Evolutionary conservation across 2,329 filamentous ascomycete species (phyloP).

Genomic region (Cladosporium sp.): DNA sequence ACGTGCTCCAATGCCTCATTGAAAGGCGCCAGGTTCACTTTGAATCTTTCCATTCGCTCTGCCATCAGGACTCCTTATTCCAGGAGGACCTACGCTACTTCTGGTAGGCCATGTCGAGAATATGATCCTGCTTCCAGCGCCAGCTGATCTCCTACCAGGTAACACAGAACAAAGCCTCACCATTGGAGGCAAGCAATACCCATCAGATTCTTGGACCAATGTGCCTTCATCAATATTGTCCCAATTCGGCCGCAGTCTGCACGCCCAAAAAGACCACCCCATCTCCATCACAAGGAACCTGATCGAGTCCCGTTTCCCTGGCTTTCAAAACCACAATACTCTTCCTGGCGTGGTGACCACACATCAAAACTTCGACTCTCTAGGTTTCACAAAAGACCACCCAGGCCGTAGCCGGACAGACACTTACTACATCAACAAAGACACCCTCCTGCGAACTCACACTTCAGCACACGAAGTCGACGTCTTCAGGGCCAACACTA

Average conservation of each 20-base stretch:
- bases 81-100: constrained; percentile 12
- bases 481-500: constrained; percentile 71
- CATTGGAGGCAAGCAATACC: constrained; percentile 66
- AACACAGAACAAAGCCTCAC: constrained; percentile 33
- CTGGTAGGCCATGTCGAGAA: constrained; percentile 12
- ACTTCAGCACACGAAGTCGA: constrained; percentile 92
- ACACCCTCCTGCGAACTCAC: constrained; percentile 85
- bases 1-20: constrained; percentile 14
- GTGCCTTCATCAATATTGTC: constrained; percentile 72
- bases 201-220: constrained; percentile 83
- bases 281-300: constrained; percentile 87
- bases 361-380: constrained; percentile 91
- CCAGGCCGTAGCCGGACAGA: constrained; percentile 84
- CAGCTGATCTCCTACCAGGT: constrained; percentile 7
- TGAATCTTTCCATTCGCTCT: constrained; percentile 13
- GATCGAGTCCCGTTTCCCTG: constrained; percentile 85
- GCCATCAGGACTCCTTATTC: constrained; percentile 5
- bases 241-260: constrained; percentile 75
- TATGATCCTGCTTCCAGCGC: neutral
- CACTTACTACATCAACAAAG: constrained; percentile 90
- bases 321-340: constrained; percentile 74
- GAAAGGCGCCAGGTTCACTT: constrained; percentile 4
- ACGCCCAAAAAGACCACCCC: constrained; percentile 88
- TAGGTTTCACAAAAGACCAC: constrained; percentile 86
- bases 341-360: constrained; percentile 83